phyloP scores from a whole-genome alignment of 164 flowering plant genomes.

The Brasenia schreberi region DNA sequence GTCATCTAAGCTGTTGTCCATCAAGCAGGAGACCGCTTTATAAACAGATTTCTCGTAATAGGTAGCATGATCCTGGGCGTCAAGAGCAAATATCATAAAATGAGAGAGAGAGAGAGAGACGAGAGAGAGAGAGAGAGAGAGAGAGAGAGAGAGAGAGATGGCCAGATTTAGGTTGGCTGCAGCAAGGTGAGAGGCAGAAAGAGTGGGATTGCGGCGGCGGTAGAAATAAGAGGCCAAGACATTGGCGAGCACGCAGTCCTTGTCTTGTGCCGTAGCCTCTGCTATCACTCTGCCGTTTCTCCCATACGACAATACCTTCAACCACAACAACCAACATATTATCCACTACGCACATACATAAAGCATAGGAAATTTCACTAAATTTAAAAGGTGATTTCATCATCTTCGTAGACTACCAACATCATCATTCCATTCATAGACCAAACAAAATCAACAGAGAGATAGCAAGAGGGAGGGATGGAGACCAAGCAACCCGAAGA shows the following conservation, averaged over 20 bases:
- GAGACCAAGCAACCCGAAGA: background rate
- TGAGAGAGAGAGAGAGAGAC: background rate
- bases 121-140: background rate
- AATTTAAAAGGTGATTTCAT: too few species aligned
- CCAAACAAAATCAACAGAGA: background rate
- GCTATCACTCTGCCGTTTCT: slow-evolving; percentile 53
- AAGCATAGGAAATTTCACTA: background rate
- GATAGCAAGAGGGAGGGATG: background rate
- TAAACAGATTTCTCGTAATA: slow-evolving; percentile 72
- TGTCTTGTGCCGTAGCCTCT: slow-evolving; percentile 46
- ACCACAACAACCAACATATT: too few species aligned
- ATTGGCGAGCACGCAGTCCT: slow-evolving; percentile 66
- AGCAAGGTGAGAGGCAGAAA: background rate
- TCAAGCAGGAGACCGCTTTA: slow-evolving; percentile 31
- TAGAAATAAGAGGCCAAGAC: slow-evolving; percentile 48
- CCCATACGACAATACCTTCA: slow-evolving; percentile 62
- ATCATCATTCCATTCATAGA: background rate
- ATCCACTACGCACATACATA: background rate
- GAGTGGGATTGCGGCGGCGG: background rate
- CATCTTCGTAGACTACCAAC: too few species aligned
- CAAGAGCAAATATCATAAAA: background rate
- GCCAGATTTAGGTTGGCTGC: background rate
- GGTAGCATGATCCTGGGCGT: slow-evolving; percentile 47
- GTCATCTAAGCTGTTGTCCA: slow-evolving; percentile 44
- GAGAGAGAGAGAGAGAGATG: background rate